Conservation (phyloP, 2,329 filamentous ascomycete genomes). For the Aspergillus versicolor region DNA sequence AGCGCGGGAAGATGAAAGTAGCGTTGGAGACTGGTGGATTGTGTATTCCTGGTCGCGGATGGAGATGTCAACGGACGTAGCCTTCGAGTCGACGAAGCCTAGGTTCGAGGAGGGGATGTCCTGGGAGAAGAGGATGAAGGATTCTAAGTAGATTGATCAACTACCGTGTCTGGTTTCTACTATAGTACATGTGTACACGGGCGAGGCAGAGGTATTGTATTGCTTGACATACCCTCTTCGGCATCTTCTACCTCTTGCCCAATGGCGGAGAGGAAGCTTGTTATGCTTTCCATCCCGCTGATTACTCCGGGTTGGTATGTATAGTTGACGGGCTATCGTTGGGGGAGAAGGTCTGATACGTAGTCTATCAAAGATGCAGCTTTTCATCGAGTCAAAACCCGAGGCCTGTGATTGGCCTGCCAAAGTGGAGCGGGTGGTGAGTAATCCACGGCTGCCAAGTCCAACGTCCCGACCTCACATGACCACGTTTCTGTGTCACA, state of each 20-base stretch:
- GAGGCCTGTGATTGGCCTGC: neutral
- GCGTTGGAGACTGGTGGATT: slow-evolving; percentile 78
- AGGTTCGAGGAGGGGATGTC: slow-evolving; percentile 72
- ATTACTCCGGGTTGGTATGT: neutral
- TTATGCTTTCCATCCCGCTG: slow-evolving; percentile 21
- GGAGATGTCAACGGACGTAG: slow-evolving; percentile 63
- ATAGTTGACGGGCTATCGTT: neutral
- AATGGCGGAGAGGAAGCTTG: slow-evolving; percentile 41
- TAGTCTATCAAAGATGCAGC: neutral
- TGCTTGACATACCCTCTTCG: slow-evolving; percentile 56
- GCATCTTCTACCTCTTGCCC: slow-evolving; percentile 55
- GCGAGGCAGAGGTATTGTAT: neutral
- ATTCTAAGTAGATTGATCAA: slow-evolving; percentile 60
- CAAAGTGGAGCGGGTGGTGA: neutral
- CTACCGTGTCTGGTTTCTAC: neutral
- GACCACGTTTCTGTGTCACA: neutral
- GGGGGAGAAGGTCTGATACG: too few species aligned
- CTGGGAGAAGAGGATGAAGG: slow-evolving; percentile 81
- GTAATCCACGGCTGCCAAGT: neutral
- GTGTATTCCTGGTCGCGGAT: slow-evolving; percentile 69
- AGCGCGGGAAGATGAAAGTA: slow-evolving; percentile 73
- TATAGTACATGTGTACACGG: neutral
- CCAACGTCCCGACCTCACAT: neutral
- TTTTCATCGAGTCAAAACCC: neutral
- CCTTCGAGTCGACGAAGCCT: slow-evolving; percentile 77